Conservation (phyloP, 495 filamentous ascomycete genomes). For the Annulohypoxylon nitens region DNA sequence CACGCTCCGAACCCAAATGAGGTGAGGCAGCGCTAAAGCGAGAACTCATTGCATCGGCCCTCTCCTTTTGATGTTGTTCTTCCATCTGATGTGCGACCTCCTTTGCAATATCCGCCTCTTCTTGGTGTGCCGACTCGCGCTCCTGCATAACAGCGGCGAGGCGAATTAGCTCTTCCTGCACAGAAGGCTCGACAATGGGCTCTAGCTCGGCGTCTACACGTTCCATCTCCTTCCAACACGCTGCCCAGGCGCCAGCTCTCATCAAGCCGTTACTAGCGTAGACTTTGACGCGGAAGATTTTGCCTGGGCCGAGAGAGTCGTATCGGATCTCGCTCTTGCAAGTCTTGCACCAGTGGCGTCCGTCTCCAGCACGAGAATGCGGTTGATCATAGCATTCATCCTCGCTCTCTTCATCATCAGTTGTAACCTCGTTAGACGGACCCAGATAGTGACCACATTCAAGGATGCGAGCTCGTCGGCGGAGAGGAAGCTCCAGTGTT, state of each 20-base stretch:
- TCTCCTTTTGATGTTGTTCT: constrained; percentile 37
- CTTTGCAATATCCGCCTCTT: constrained; percentile 47
- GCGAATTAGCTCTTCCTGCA: constrained; percentile 61
- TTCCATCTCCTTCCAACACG: constrained; percentile 98
- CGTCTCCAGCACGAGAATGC: constrained; percentile 50
- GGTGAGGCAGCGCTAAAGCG: constrained; percentile 21
- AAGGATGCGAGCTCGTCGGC: constrained; percentile 72
- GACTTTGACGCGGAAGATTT: constrained; percentile 86
- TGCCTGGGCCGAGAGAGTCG: constrained; percentile 58
- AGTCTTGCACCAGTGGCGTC: constrained; percentile 71
- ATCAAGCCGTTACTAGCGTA: constrained; percentile 96
- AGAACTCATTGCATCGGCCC: constrained; percentile 13
- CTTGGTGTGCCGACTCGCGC: constrained; percentile 50
- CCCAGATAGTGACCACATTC: constrained; percentile 83
- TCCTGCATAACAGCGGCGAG: constrained; percentile 55
- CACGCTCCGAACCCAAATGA: constrained; percentile 24
- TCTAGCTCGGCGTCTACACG: constrained; percentile 93
- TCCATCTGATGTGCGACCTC: constrained; percentile 48
- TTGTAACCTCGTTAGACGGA: constrained; percentile 56
- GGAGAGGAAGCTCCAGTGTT: constrained; percentile 79
- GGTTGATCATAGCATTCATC: constrained; percentile 57
- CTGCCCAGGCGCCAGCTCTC: constrained; percentile 90
- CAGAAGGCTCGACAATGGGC: constrained; percentile 63
- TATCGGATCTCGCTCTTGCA: constrained; percentile 67
- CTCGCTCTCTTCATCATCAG: constrained; percentile 63